Conservation (phyloP, 2,329 filamentous ascomycete genomes). For the Curvularia verruculosa region DNA sequence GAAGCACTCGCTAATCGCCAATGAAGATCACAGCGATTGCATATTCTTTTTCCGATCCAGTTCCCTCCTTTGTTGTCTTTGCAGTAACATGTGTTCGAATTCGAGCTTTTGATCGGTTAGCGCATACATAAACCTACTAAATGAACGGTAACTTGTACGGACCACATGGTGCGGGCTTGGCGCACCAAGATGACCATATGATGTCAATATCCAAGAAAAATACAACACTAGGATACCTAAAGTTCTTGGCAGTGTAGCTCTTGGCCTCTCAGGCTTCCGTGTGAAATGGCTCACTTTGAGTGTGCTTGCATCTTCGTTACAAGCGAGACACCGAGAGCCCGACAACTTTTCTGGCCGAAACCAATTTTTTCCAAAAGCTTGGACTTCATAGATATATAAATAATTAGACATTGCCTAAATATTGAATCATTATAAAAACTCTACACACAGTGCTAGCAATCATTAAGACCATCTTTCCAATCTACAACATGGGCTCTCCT, state of each 20-base stretch:
- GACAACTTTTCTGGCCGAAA: neutral
- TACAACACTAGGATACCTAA: neutral
- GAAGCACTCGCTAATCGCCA: no score
- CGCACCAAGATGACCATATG: neutral
- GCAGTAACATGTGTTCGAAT: neutral
- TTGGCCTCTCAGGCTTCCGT: neutral
- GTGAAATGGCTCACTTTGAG: neutral
- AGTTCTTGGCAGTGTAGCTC: neutral
- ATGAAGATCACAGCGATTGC: no score
- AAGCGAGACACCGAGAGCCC: neutral
- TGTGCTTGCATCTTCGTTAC: neutral
- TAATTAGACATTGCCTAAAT: neutral
- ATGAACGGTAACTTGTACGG: neutral
- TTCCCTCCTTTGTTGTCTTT: no score
- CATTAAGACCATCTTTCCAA: neutral
- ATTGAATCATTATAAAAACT: neutral
- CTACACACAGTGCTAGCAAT: neutral
- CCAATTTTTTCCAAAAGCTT: neutral
- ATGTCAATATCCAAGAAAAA: neutral
- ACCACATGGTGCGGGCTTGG: neutral
- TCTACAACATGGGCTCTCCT: constrained; percentile 4
- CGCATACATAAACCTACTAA: neutral
- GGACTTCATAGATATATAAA: neutral
- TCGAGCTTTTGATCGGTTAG: neutral
- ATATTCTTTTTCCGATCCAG: no score